phyloP scores from a whole-genome alignment of 2,329 filamentous ascomycete genomes.

The Fusarium bactridioides region DNA sequence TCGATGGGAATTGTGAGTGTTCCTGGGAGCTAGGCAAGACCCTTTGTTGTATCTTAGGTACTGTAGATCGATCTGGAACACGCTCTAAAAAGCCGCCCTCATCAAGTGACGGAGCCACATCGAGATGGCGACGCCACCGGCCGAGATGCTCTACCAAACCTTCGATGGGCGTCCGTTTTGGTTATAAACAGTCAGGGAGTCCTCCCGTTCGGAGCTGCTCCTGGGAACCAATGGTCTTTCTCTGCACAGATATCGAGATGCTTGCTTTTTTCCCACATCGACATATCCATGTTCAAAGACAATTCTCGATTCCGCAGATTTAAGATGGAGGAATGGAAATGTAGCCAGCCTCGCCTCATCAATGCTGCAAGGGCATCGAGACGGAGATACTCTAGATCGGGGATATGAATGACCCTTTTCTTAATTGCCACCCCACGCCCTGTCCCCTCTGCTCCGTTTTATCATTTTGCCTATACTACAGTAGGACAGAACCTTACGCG shows the following conservation, averaged over 20 bases:
- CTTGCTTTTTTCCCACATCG: background rate
- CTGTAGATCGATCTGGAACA: slow-evolving; percentile 29
- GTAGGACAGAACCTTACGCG: background rate
- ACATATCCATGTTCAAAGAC: background rate
- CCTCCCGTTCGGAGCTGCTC: background rate
- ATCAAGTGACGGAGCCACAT: slow-evolving; percentile 31
- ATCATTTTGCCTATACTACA: background rate
- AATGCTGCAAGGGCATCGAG: slow-evolving; percentile 18
- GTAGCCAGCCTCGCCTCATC: slow-evolving; percentile 6
- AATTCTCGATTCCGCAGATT: background rate
- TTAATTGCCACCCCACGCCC: background rate
- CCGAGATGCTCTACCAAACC: slow-evolving; percentile 33
- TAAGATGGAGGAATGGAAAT: background rate
- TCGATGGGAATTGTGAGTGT: background rate
- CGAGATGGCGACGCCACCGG: slow-evolving; percentile 36
- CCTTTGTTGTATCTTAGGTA: background rate
- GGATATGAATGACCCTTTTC: background rate
- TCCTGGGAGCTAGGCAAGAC: background rate
- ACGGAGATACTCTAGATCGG: background rate
- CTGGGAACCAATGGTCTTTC: background rate
- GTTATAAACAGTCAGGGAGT: background rate
- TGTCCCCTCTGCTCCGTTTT: background rate
- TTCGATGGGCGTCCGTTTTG: slow-evolving; percentile 30
- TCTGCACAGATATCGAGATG: slow-evolving; percentile 20
- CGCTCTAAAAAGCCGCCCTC: background rate